Base-by-base conservation (phyloP, 805 yeast species). In the Zygosaccharomyces pseudorouxii region DNA sequence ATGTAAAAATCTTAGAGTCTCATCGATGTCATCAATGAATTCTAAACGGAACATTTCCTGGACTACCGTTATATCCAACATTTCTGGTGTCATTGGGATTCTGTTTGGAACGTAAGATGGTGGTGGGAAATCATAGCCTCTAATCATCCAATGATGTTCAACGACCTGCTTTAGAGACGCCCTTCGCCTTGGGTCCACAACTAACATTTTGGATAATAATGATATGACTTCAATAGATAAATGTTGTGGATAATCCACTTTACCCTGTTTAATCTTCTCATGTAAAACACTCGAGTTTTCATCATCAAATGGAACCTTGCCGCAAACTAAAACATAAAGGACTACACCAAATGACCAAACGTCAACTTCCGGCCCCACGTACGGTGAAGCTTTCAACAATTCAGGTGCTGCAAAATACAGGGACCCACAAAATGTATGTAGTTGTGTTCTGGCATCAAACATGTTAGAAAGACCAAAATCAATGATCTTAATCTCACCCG, bases 301-400 rank as follows among this genome's bases (percentile, higher is more conserved):
- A 64, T 93, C 98, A 67, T 93, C 99, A 66, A 93, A 93, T 7
- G 99, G 99, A 11, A 93, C 98, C 65, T 89, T 90, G 47, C 99
- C 99, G 66, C 97, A 90, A 2, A 93, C 97, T 52, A 93, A 74
- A 6, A 93, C 99, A 63, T 89, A 93, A 44, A 93, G 71, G 0
- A 93, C 98, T 28, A 93, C 96, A 55, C 99, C 99, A 73, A 90
- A 92, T 2, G 97, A 88, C 99, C 99, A 93, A 16, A 93, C 84
- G 67, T 93, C 99, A 42, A 93, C 97, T 66, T 93, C 99, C 0
- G 99, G 99, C 0, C 99, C 99, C 31, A 79, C 74, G 61, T 93
- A 93, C 1, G 97, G 97, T 56, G 81, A 82, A 1, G 98, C 99
- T 50, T 87, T 86, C 46, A 93, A 73, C 56, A 93, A 75, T 67